Base-by-base conservation (phyloP, 495 filamentous ascomycete genomes). In the Annulohypoxylon bovei region DNA sequence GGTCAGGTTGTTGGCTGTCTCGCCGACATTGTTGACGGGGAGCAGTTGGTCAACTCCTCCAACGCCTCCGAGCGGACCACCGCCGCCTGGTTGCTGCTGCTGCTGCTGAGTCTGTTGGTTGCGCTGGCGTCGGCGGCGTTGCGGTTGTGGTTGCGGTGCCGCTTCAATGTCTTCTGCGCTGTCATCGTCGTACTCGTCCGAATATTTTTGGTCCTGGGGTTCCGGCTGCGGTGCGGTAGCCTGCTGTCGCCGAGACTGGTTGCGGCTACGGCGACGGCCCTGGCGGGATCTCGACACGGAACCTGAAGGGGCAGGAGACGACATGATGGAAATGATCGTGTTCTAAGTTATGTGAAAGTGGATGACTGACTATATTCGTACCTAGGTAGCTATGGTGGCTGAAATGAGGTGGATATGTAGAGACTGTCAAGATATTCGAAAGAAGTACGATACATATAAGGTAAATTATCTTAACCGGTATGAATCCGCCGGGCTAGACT, bases 1-100 rank as follows among this genome's bases (percentile, higher is more conserved):
- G 46, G 89, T 81, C 33, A 88, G 82, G 65, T 88, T 87, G 32
- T 88, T 88, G 18, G 88, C 88, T 14, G 90, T 92, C 76, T 91
- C 86, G 54, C 86, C 83, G 22, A 91, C 88, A 28, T 86, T 84
- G 63, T 86, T 84, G 32, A 88, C 83, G n/a, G 83, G 75, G 9
- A 77, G 70, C 4, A 72, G 27, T 23, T 77, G 70, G 23, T 72
- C 73, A 3, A 61, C 73, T 18, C 75, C 75, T 11, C 74, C 85
- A 27, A 82, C 75, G 25, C 86, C 86, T 44, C 88, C 87, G 4
- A 91, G 85, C 0, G 82, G 80, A 4, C 84, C 85, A 11, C 86
- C 84, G 22, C 80, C 83, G 18, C 82, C 28, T n/a, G n/a, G n/a
- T 71, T 81, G 71, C 70, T 78, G 49, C 71, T 83, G 62, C 74